Conservation (phyloP, 345 rosid species). For the Ceriops decandra region DNA sequence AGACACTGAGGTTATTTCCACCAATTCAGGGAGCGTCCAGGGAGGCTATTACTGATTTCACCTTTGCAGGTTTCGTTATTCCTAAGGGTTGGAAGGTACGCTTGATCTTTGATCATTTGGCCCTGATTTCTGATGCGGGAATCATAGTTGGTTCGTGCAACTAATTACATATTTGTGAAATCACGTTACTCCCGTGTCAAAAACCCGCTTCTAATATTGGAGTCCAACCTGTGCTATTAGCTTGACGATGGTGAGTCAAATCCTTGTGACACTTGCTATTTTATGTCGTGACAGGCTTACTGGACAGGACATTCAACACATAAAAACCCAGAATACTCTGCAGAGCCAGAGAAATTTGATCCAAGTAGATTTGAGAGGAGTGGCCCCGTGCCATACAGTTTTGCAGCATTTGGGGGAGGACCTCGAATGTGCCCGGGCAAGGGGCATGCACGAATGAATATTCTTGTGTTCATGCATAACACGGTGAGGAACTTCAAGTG, state of each 20-base stretch:
- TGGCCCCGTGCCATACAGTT: not conserved
- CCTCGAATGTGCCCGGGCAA: constrained; percentile 1
- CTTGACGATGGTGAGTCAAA: not conserved
- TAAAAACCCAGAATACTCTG: not conserved
- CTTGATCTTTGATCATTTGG: no score
- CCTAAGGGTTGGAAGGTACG: constrained; percentile 13
- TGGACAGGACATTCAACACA: not conserved
- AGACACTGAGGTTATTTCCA: not conserved
- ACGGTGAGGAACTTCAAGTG: not conserved
- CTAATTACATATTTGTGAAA: not conserved
- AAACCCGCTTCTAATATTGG: no score
- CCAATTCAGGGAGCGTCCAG: not conserved
- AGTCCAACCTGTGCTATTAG: no score
- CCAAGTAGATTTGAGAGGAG: not conserved
- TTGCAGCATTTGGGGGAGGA: constrained; percentile 1
- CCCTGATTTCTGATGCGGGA: no score
- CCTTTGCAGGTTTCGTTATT: not conserved
- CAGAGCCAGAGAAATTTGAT: not conserved
- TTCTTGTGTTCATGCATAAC: constrained; percentile 1
- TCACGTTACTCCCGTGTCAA: not conserved
- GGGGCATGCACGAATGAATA: not conserved
- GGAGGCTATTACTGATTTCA: constrained; percentile 3
- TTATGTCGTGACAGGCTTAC: not conserved
- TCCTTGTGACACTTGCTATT: not conserved
- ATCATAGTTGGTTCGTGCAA: no score